A percentile compares a stretch with the other conserved stretches of the same genome.
Conservation (phyloP, 2,329 filamentous ascomycete species). For the Colletotrichum scovillei region DNA sequence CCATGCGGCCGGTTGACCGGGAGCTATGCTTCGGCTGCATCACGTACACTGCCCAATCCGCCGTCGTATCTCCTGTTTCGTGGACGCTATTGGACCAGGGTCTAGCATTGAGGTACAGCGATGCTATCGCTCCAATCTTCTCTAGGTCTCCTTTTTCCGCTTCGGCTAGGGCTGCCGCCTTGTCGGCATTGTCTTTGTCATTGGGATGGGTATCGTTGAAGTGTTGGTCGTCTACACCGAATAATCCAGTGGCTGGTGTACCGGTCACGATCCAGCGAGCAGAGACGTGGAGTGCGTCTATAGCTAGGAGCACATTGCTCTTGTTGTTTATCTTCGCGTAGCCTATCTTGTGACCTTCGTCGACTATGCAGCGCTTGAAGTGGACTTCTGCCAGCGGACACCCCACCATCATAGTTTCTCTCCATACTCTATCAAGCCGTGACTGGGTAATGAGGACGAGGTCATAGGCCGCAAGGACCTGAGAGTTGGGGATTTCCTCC, state of each 20-base stretch:
- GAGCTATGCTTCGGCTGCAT: constrained; percentile 65
- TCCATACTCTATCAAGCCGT: constrained; percentile 73
- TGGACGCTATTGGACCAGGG: constrained; percentile 78
- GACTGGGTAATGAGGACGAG: constrained; percentile 81
- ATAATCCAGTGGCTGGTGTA: constrained; percentile 86
- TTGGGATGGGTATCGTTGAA: neutral
- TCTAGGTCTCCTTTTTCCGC: constrained; percentile 71
- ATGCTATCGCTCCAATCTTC: constrained; percentile 72
- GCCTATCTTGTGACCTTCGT: constrained; percentile 90
- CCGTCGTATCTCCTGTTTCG: constrained; percentile 66
- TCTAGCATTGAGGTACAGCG: constrained; percentile 78
- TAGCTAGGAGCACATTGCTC: constrained; percentile 64
- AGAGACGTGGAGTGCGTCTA: constrained; percentile 70
- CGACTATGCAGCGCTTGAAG: constrained; percentile 90
- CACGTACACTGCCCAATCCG: constrained; percentile 81
- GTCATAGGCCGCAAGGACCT: constrained; percentile 75
- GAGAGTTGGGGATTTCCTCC: constrained; percentile 65
- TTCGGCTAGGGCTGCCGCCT: constrained; percentile 4
- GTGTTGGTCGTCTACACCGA: constrained; percentile 65
- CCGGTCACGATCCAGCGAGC: constrained; percentile 91
- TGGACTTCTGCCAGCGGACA: constrained; percentile 78
- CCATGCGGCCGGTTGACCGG: constrained; percentile 66
- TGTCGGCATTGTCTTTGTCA: constrained; percentile 5
- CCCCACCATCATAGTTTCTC: constrained; percentile 47
- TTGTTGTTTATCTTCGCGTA: constrained; percentile 66